Evolutionary conservation across 495 filamentous ascomycete species (phyloP), one percentile per base, ranked within the genome.

Genomic region (Penicillium atrosanguineum): DNA sequence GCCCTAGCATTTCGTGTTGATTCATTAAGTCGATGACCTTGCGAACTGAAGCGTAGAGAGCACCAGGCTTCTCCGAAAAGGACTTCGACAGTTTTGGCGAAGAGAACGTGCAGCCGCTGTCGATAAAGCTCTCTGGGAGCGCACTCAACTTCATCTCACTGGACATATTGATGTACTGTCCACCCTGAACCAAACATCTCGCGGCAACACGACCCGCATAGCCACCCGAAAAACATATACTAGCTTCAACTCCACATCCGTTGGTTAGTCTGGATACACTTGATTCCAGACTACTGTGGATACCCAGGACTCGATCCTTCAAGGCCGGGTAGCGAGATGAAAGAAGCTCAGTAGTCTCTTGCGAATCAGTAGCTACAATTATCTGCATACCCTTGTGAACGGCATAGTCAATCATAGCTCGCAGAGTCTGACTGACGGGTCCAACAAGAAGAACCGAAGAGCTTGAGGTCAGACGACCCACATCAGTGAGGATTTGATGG

Each of bases 161-260:
- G 15, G 59, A 62, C 7, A 62, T n/a, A 38, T 65, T 61, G 44
- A 65, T 57, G 36, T 57, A 60, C 9, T 56, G 56, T 12, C 62
- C 62, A 23, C 62, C 62, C 20, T 26, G 42, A 16, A 45, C 44
- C 7, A 65, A 48, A 15, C 62, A 65, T 15, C 47, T 53, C 0
- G 59, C 62, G 6, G 62, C 62, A 46, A 57, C 47, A 1, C 62
- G 56, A 8, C 56, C 56, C 1, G 59, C 16, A 44, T 59, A 59
- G 11, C 62, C 62, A n/a, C 52, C 56, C 4, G 52, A 38, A 42
- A 52, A 53, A 23, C 39, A 62, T 5, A 65, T 50, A 11, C 41
- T 53, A 14, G 53, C 46, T 12, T 62, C 59, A 19, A 65, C 50
- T 18, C 59, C 62, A 38, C 53, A 47, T 16, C 62, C 62, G 15